phyloP scores from a whole-genome alignment of 805 yeast genomes.

The Wickerhamiella australiensis region DNA sequence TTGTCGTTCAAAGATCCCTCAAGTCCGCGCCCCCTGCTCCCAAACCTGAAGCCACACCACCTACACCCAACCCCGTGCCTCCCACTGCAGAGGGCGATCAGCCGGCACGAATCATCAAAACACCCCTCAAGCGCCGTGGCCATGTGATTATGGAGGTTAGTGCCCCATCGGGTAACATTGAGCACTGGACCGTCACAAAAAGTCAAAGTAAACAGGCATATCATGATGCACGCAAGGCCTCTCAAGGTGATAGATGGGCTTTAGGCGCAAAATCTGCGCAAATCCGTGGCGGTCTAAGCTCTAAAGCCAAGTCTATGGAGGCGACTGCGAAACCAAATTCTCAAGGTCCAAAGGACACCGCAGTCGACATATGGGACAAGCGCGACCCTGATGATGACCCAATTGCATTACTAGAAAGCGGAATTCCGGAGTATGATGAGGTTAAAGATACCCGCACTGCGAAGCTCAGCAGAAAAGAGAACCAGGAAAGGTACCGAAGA shows the following conservation, averaged over 20 bases:
- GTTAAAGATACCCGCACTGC: constrained; percentile 9
- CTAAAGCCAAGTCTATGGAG: background rate
- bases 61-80: background rate
- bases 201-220: constrained; percentile 61
- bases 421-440: constrained; percentile 3
- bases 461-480: constrained; percentile 13
- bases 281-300: constrained; percentile 23
- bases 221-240: constrained; percentile 81
- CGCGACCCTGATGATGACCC: background rate
- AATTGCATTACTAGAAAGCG: constrained; percentile 13
- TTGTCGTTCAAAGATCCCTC: constrained; percentile 48
- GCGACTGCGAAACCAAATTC: background rate
- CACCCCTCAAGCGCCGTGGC: constrained; percentile 67
- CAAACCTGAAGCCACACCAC: constrained; percentile 6
- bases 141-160: constrained; percentile 74
- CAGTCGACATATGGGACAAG: constrained; percentile 2
- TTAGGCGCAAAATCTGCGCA: constrained; percentile 46
- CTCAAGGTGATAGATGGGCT: constrained; percentile 83
- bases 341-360: background rate
- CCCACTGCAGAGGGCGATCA: constrained; percentile 21
- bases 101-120: constrained; percentile 58
- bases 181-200: constrained; percentile 78
- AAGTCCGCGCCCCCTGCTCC: constrained; percentile 5
- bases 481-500: constrained; percentile 9
- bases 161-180: constrained; percentile 65